Evolutionary conservation across 176 grass and related monocot genomes (phyloP).

Genomic region (Secale cereale): DNA sequence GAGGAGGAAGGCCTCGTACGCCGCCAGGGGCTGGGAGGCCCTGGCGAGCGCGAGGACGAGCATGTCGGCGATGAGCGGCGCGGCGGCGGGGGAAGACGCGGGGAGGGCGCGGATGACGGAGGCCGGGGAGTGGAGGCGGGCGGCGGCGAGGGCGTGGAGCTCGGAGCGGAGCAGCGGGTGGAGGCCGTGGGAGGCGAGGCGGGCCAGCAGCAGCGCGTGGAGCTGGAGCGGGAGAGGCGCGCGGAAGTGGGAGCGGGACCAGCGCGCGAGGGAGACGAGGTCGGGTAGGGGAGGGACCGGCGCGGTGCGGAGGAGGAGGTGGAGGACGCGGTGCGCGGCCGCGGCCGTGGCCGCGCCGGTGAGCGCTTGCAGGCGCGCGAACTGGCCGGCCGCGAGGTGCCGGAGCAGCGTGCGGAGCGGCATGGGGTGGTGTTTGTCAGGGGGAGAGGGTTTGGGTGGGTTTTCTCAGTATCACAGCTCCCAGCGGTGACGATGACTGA

Average conservation of each 20-base stretch:
- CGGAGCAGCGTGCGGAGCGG: conserved; percentile 32
- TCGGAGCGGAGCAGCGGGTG: conserved; percentile 67
- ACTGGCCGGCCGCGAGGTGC: conserved; percentile 43
- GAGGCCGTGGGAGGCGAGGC: conserved; percentile 48
- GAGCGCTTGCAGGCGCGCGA: conserved; percentile 36
- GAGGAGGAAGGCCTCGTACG: conserved; percentile 60
- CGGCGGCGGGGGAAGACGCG: conserved; percentile 7
- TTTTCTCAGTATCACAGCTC: too few relatives aligned
- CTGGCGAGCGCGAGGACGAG: conserved; percentile 48
- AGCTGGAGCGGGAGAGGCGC: conserved; percentile 51
- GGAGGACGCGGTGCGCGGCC: conserved; percentile 41
- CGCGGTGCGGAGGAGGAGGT: conserved; percentile 42
- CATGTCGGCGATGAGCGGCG: conserved; percentile 75
- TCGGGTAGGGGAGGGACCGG: conserved; percentile 29
- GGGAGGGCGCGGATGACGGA: conserved; percentile 59
- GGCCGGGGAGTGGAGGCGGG: conserved; percentile 44
- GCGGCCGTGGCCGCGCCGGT: conserved; percentile 41
- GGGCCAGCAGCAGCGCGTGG: conserved; percentile 68
- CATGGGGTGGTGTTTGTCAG: neutral
- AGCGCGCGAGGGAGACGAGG: conserved; percentile 55
- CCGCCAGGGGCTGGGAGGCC: conserved; percentile 29
- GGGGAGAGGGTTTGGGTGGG: too few relatives aligned
- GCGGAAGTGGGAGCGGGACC: conserved; percentile 51
- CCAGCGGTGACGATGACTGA: too few relatives aligned
- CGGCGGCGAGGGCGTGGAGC: conserved; percentile 48